Evolutionary conservation across 371 early-diverging fungal genomes (phyloP).

Genomic region (Amoeboaphelidium protococcarum): DNA sequence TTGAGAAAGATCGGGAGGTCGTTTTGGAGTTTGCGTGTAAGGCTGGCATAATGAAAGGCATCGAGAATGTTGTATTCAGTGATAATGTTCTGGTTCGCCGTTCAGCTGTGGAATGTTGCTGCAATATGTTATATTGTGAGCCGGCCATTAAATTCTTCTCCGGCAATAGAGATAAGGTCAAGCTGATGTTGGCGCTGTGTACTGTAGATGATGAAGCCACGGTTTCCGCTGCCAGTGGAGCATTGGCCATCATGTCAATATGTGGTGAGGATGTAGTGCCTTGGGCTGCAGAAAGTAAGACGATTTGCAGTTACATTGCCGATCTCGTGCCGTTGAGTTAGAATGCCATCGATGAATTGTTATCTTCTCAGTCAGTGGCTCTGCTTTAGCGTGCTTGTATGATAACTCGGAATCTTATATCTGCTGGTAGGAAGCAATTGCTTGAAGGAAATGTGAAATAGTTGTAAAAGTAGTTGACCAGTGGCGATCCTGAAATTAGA

Average conservation of each 20-base stretch:
- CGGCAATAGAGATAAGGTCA: constrained; percentile 8
- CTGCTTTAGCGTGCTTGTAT: no score
- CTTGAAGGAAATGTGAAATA: no score
- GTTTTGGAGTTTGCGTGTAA: constrained; percentile 8
- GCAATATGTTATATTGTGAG: constrained; percentile 67
- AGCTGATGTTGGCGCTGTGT: constrained; percentile 45
- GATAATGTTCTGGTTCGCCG: constrained; percentile 53
- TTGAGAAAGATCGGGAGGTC: constrained; percentile 14
- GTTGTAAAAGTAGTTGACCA: no score
- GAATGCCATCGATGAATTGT: no score
- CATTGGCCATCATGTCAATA: constrained; percentile 47
- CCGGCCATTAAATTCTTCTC: constrained; percentile 51
- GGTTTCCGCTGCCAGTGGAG: constrained; percentile 58
- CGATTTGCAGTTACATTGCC: no score
- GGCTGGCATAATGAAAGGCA: constrained; percentile 26
- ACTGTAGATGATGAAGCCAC: constrained; percentile 62
- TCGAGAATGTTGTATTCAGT: constrained; percentile 51
- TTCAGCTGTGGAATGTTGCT: constrained; percentile 70
- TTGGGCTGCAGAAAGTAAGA: no score
- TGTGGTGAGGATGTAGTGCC: no score
- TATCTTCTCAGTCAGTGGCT: no score
- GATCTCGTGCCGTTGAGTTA: no score
- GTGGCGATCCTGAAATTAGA: no score
- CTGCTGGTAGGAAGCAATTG: no score
- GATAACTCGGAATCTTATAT: no score